A percentile compares a stretch with the other conserved stretches of the same genome.
These are phyloP conservation scores for Lentinula lateritia DNA, from an alignment of 768 basidiomycete species.

Conservation along the genomic window DNA sequence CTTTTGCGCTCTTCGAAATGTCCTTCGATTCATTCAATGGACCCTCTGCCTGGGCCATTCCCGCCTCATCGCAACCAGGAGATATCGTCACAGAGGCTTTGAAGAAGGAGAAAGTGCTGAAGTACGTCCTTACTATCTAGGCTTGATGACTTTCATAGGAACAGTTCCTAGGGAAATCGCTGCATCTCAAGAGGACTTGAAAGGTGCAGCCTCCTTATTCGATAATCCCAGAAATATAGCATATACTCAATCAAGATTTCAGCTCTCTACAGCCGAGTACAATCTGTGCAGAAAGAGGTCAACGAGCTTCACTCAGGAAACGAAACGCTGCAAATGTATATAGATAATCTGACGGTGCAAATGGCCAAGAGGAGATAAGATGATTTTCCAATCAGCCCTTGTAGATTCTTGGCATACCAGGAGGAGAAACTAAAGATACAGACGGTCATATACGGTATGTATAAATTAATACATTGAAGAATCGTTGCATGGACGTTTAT, in stretches of 20 bases:
- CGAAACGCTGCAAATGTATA: conserved; percentile 82
- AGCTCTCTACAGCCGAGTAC: conserved; percentile 67
- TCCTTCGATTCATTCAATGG: conserved; percentile 37
- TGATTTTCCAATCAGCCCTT: neutral
- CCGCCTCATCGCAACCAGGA: conserved; percentile 33
- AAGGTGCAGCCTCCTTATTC: conserved; percentile 41
- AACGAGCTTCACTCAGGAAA: conserved; percentile 78
- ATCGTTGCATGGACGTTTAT: neutral
- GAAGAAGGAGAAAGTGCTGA: conserved; percentile 70
- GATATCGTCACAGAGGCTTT: conserved; percentile 75
- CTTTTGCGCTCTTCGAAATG: conserved; percentile 24
- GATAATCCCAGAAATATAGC: neutral
- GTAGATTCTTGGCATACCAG: neutral
- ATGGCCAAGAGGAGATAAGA: conserved; percentile 74
- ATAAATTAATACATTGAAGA: neutral
- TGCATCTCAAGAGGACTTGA: conserved; percentile 72
- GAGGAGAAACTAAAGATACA: no score
- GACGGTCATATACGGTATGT: neutral
- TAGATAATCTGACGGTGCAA: conserved; percentile 83
- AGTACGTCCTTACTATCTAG: conserved; percentile 32
- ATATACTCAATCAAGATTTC: conserved; percentile 5
- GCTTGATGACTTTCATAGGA: neutral
- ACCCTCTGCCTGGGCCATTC: conserved; percentile 44
- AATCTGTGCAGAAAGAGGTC: conserved; percentile 69
- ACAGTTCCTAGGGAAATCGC: conserved; percentile 54